Evolutionary conservation across 2,329 filamentous ascomycete genomes (phyloP).

Genomic region (Ophiostoma montium): DNA sequence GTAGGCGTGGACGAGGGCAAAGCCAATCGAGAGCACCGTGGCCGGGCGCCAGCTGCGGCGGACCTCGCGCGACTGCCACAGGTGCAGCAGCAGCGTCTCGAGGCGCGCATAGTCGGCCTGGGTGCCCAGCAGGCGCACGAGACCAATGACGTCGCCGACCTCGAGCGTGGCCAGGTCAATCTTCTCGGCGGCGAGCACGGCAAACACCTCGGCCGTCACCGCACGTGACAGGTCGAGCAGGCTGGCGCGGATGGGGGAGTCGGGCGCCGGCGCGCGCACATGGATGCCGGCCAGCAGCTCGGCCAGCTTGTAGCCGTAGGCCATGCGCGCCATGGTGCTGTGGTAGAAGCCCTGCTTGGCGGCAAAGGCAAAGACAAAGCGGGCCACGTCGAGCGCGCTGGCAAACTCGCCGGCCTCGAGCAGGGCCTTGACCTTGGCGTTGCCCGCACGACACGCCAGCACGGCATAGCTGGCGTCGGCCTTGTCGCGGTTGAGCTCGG

Average conservation of each 20-base stretch:
- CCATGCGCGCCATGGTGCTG: slow-evolving; percentile 21
- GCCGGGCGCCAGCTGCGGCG: slow-evolving; percentile 20
- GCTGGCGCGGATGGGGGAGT: slow-evolving; percentile 18
- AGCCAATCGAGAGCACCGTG: slow-evolving; percentile 19
- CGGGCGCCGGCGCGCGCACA: slow-evolving; percentile 22
- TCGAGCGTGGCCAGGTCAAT: slow-evolving; percentile 30
- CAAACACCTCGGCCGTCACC: slow-evolving; percentile 27
- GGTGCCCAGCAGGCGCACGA: slow-evolving; percentile 32
- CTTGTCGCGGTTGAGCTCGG: slow-evolving; percentile 23
- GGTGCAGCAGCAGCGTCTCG: slow-evolving; percentile 22
- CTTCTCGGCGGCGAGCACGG: slow-evolving; percentile 25
- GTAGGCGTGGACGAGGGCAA: slow-evolving; percentile 21
- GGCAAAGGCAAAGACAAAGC: slow-evolving; percentile 28
- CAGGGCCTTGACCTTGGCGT: slow-evolving; percentile 20
- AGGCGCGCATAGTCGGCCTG: slow-evolving; percentile 32
- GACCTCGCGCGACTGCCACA: slow-evolving; percentile 23
- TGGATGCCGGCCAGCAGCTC: slow-evolving; percentile 29
- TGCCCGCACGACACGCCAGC: slow-evolving; percentile 25
- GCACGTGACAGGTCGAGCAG: slow-evolving; percentile 24
- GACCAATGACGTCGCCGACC: slow-evolving; percentile 29
- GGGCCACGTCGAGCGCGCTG: slow-evolving; percentile 28
- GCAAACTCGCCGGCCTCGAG: slow-evolving; percentile 24
- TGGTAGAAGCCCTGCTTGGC: slow-evolving; percentile 28
- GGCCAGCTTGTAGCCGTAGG: slow-evolving; percentile 31
- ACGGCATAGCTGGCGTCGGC: slow-evolving; percentile 21